phyloP scores from a whole-genome alignment of 352 stramenopile species.

The Globisporangium recalcitrans region DNA sequence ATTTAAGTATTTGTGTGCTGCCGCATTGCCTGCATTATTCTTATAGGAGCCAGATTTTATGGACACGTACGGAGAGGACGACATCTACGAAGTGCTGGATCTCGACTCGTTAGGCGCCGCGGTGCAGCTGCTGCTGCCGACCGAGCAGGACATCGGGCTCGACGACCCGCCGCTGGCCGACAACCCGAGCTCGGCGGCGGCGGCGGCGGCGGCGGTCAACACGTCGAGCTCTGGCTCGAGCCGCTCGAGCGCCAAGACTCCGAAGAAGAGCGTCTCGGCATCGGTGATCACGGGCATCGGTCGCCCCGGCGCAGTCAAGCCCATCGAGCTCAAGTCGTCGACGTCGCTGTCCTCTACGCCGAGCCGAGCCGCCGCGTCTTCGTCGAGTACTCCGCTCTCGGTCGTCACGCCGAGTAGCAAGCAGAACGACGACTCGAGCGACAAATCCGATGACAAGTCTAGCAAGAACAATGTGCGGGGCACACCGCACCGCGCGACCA shows the following conservation, averaged over 20 bases:
- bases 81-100: slow-evolving; percentile 96
- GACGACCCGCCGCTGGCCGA: slow-evolving; percentile 33
- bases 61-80: slow-evolving; percentile 86
- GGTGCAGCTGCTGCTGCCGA: slow-evolving; percentile 65
- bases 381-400: slow-evolving; percentile 10
- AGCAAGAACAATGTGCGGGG: slow-evolving; percentile 30
- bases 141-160: slow-evolving; percentile 64
- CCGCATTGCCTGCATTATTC: not conserved
- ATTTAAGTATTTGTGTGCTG: not conserved
- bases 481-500: slow-evolving; percentile 44
- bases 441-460: slow-evolving; percentile 43
- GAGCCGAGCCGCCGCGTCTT: slow-evolving; percentile 35
- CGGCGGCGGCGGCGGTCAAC: not conserved
- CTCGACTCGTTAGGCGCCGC: slow-evolving; percentile 86
- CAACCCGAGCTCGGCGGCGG: slow-evolving; percentile 7
- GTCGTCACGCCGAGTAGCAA: slow-evolving; percentile 38
- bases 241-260: slow-evolving; percentile 43
- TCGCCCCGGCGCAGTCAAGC: slow-evolving; percentile 63
- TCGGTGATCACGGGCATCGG: slow-evolving; percentile 69
- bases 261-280: slow-evolving; percentile 57
- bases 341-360: slow-evolving; percentile 36
- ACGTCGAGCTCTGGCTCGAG: slow-evolving; percentile 9
- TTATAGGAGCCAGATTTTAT: slow-evolving; percentile 89
- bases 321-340: slow-evolving; percentile 78
- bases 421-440: slow-evolving; percentile 34